Base-by-base conservation (phyloP, 2,329 filamentous ascomycete genomes). In the Ascochyta pisi region DNA sequence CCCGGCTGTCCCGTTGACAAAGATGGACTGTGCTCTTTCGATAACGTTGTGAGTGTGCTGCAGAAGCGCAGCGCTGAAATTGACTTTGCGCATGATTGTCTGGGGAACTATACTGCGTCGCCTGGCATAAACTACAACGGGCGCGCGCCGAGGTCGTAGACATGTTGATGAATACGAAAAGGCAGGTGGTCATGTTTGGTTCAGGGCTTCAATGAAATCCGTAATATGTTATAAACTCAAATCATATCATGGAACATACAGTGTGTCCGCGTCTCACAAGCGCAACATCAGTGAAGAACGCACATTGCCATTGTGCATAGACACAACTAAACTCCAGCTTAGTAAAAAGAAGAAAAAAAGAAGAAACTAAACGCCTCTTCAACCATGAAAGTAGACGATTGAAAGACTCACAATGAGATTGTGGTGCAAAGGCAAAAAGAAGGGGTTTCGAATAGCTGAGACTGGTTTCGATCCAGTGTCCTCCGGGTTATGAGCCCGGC, bases 401-500 rank as follows among this genome's bases (percentile, higher is more conserved):
- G 19, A 19, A 19, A 19, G 19, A 19, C 19, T 19, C 19, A 19
- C 19, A 19, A 19, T 19, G 19, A 19, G 19, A 19, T 19, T 19
- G 2, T 13, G 9, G 10, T 1, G 12, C 8, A 48, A 54, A 49
- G 44, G 37, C 37, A 49, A 59, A 56, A 50, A 50, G 35, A 33
- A 42, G 45, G 41, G 40, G 16, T 16, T 29, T 3, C 23, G 1
- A 7, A 34, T 64, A 64, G 62, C 62, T 64, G 54, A 60, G 53
- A 53, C 47, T 55, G 60, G 62, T 64, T 64, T 64, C 62, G 62
- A 62, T 67, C 63, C 58, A 53, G 44, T 50, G 66, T 66, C 65
- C 66, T 69, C 66, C 65, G 66, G 66, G 66, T 69, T 69, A 68
- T 69, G 67, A 69, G 65, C 66, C 67, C 65, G 65, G 67, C 67